phyloP scores from a whole-genome alignment of 2,329 filamentous ascomycete species.

The Penicillium sp. region DNA sequence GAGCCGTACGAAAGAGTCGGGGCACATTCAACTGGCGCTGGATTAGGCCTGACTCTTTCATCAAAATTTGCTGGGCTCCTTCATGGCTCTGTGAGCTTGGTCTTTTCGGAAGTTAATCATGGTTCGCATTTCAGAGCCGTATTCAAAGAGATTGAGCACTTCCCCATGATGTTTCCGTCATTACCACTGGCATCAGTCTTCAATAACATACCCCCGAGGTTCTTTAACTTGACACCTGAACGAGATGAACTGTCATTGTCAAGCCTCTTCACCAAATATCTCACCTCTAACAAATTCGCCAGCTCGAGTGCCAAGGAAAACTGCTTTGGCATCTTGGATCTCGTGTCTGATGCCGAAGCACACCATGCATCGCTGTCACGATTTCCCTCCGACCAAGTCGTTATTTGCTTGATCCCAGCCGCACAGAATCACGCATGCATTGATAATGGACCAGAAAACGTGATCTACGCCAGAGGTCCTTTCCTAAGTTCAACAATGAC shows the following conservation, averaged over 20 bases:
- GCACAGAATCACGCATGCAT: background rate
- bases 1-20: conserved; percentile 13
- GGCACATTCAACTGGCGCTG: conserved; percentile 11
- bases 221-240: background rate
- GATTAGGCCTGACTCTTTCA: conserved; percentile 14
- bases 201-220: background rate
- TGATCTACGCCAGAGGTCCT: conserved; percentile 4
- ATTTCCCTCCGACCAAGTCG: background rate
- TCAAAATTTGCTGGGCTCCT: conserved; percentile 12
- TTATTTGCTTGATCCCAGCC: conserved; percentile 6
- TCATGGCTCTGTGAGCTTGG: conserved; percentile 7
- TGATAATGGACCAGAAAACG: background rate
- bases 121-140: conserved; percentile 15
- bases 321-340: conserved; percentile 6
- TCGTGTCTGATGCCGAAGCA: background rate
- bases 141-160: conserved; percentile 5
- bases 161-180: background rate
- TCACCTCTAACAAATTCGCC: background rate
- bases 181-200: background rate
- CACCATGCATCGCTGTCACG: background rate
- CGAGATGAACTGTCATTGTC: background rate
- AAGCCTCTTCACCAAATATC: background rate
- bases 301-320: background rate
- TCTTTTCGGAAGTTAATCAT: conserved; percentile 6
- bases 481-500: background rate